Evolutionary conservation across 768 basidiomycete genomes (phyloP).

Genomic region (Trametes cinnabarina): DNA sequence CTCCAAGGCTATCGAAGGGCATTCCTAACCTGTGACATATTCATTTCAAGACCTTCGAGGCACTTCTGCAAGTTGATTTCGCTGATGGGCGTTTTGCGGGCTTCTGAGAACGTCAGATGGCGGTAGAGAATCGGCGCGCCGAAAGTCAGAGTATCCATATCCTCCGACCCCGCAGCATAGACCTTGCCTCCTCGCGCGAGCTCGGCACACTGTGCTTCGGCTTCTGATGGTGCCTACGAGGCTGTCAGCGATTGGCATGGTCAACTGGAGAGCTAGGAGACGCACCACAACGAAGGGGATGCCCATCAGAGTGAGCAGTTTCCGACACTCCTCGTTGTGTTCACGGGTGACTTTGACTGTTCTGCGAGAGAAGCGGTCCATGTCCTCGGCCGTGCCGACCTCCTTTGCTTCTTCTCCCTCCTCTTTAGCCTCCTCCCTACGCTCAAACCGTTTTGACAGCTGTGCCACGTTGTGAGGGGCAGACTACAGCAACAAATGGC

Average conservation of each 20-base stretch:
- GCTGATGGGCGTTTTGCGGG: constrained; percentile 93
- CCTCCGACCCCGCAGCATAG: constrained; percentile 96
- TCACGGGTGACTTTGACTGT: constrained; percentile 94
- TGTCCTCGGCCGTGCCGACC: constrained; percentile 87
- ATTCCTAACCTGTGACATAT: constrained; percentile 84
- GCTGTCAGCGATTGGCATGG: too few species aligned
- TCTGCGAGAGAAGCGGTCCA: constrained; percentile 85
- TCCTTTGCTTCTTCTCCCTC: constrained; percentile 97
- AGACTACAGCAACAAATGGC: too few species aligned
- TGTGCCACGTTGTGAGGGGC: constrained; percentile 30
- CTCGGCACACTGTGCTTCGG: constrained; percentile 98
- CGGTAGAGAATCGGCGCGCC: constrained; percentile 87
- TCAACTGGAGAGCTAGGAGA: too few species aligned
- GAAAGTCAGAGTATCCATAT: constrained; percentile 99
- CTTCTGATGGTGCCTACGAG: constrained; percentile 91
- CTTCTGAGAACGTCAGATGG: constrained; percentile 97
- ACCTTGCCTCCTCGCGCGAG: constrained; percentile 96
- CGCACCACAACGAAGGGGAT: constrained; percentile 91
- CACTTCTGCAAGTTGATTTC: constrained; percentile 84
- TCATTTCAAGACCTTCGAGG: constrained; percentile 87
- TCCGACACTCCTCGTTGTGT: constrained; percentile 94
- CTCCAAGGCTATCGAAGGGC: too few species aligned
- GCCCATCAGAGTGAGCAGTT: constrained; percentile 88
- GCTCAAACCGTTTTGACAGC: constrained; percentile 96
- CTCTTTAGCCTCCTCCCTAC: constrained; percentile 88